These are phyloP conservation scores for Cytospora schulzeri DNA, from an alignment of 2,329 filamentous ascomycete genomes.

Conservation along the genomic window DNA sequence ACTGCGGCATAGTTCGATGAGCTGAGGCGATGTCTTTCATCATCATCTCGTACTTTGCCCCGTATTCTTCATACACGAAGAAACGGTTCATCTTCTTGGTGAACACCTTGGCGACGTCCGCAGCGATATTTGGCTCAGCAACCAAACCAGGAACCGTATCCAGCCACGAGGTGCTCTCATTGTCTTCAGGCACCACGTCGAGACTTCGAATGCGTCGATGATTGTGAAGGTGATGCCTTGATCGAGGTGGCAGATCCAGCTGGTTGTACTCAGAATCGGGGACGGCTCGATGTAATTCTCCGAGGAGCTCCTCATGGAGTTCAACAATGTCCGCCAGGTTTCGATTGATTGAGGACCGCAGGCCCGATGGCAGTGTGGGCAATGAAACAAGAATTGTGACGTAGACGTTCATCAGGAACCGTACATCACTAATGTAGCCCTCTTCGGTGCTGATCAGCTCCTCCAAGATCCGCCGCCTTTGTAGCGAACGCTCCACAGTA, in stretches of 20 bases:
- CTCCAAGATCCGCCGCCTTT: conserved; percentile 78
- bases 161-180: conserved; percentile 44
- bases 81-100: conserved; percentile 74
- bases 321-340: conserved; percentile 80
- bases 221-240: conserved; percentile 30
- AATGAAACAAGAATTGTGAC: conserved; percentile 74
- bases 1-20: conserved; percentile 69
- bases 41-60: conserved; percentile 85
- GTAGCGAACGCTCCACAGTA: conserved; percentile 70
- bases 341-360: conserved; percentile 73
- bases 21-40: conserved; percentile 73
- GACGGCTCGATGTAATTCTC: conserved; percentile 70
- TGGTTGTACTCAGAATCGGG: conserved; percentile 68
- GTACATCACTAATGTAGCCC: conserved; percentile 83
- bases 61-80: conserved; percentile 88
- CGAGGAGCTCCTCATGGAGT: conserved; percentile 80
- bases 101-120: conserved; percentile 64
- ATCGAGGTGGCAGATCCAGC: conserved; percentile 35
- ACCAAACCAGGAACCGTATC: conserved; percentile 53
- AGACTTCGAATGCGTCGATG: conserved; percentile 53
- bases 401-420: conserved; percentile 84
- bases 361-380: conserved; percentile 62
- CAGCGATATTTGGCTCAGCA: conserved; percentile 60
- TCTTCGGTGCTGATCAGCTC: conserved; percentile 87
- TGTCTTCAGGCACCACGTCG: conserved; percentile 48